Conservation (phyloP, 2,329 filamentous ascomycete genomes). For the Botrytis aclada region DNA sequence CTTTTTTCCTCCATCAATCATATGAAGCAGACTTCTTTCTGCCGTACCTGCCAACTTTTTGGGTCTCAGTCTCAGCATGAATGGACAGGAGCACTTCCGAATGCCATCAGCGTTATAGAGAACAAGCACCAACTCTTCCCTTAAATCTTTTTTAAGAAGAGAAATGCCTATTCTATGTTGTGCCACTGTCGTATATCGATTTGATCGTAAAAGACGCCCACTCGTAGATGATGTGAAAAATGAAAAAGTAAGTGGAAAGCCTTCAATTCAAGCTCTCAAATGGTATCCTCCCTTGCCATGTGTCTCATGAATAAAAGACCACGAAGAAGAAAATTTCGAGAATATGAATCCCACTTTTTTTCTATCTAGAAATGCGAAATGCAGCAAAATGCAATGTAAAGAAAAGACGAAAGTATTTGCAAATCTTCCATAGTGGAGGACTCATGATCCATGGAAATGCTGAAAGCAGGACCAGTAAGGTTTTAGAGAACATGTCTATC, state of each 20-base stretch:
- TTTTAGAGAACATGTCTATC: slow-evolving; percentile 37
- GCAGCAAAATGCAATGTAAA: slow-evolving; percentile 28
- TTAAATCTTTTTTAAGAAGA: slow-evolving; percentile 25
- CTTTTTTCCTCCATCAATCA: slow-evolving; percentile 19
- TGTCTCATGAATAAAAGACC: slow-evolving; percentile 16
- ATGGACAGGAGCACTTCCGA: slow-evolving; percentile 41
- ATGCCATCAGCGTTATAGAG: slow-evolving; percentile 38
- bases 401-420: slow-evolving; percentile 26
- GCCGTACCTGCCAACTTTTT: slow-evolving; percentile 14
- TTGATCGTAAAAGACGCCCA: slow-evolving; percentile 27
- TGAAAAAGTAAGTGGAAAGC: slow-evolving; percentile 24
- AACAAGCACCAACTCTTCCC: slow-evolving; percentile 26
- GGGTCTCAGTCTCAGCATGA: slow-evolving; percentile 28
- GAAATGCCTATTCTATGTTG: slow-evolving; percentile 25
- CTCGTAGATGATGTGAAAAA: slow-evolving; percentile 33
- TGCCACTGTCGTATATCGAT: slow-evolving; percentile 18
- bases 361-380: slow-evolving; percentile 27
- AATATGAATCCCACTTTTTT: slow-evolving; percentile 34
- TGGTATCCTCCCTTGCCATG: slow-evolving; percentile 23
- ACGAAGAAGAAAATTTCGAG: slow-evolving; percentile 25
- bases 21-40: slow-evolving; percentile 17
- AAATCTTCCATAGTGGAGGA: slow-evolving; percentile 34
- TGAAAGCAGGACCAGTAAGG: slow-evolving; percentile 28
- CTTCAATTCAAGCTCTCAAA: slow-evolving; percentile 22
- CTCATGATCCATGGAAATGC: slow-evolving; percentile 29